Percentiles rank a stretch among this genome's conserved stretches.
These are phyloP conservation scores for Lepidium campestre DNA, from an alignment of 441 rosid genomes.

Conservation along the genomic window DNA sequence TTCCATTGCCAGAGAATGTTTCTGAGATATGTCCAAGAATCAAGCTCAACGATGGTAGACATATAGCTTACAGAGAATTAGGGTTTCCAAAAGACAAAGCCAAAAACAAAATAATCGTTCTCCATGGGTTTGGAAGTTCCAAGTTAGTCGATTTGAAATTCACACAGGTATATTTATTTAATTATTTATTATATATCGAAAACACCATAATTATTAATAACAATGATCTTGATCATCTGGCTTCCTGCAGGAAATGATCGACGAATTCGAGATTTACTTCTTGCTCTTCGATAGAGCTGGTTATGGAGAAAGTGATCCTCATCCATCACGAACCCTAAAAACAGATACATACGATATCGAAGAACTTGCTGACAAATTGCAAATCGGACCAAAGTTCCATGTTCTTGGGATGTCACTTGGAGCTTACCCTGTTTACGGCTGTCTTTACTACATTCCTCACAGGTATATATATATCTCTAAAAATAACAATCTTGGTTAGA, in stretches of 20 bases:
- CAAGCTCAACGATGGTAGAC: conserved; percentile 71
- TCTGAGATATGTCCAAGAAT: conserved; percentile 62
- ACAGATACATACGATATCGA: conserved; percentile 74
- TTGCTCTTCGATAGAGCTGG: conserved; percentile 76
- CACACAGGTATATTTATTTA: conserved; percentile 40
- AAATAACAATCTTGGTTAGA: background rate
- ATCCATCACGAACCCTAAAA: conserved; percentile 50
- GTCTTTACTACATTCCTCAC: conserved; percentile 76
- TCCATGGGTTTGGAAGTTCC: conserved; percentile 64
- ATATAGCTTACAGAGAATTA: conserved; percentile 65
- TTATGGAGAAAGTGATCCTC: conserved; percentile 76
- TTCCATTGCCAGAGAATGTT: conserved; percentile 38
- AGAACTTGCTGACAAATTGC: conserved; percentile 78
- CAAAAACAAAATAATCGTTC: conserved; percentile 45
- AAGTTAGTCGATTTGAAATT: conserved; percentile 50
- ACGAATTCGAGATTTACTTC: conserved; percentile 49
- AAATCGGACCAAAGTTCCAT: conserved; percentile 68
- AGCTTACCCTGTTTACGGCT: conserved; percentile 69
- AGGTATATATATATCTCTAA: conserved; percentile 39
- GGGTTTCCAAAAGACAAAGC: conserved; percentile 67
- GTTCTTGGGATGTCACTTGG: conserved; percentile 89
- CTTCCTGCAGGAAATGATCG: conserved; percentile 40
- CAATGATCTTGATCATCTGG: background rate
- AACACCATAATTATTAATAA: background rate
- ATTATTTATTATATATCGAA: background rate